phyloP scores from a whole-genome alignment of 257 asterid genomes.

The Solanum piurae region DNA sequence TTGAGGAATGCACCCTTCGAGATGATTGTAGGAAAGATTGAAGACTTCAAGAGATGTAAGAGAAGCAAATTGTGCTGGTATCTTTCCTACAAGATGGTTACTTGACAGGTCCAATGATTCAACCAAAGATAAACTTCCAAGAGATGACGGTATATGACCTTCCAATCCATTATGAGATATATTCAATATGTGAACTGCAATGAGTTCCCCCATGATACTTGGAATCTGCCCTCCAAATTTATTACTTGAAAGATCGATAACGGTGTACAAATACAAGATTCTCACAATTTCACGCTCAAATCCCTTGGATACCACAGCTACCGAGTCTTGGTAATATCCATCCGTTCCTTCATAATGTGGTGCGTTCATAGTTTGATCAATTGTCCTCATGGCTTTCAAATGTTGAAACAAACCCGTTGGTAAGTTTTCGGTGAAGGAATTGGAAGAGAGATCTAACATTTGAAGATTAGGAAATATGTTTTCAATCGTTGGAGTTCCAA shows the following conservation, averaged over 20 bases:
- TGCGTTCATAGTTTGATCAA: neutral
- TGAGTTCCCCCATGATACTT: neutral
- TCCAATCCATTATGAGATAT: too few species aligned
- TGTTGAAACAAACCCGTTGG: neutral
- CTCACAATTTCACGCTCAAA: neutral
- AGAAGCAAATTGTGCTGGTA: too few species aligned
- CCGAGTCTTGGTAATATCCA: neutral
- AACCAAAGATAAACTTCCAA: too few species aligned
- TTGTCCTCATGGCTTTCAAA: slow-evolving; percentile 2
- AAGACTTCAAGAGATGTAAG: too few species aligned
- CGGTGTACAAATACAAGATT: too few species aligned
- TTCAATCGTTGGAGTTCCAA: neutral
- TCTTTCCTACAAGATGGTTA: too few species aligned
- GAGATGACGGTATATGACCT: too few species aligned
- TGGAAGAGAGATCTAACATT: slow-evolving; percentile 11
- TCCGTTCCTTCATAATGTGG: neutral
- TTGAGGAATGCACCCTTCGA: too few species aligned
- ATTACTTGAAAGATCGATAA: too few species aligned
- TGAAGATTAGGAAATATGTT: neutral
- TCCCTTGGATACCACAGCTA: slow-evolving; percentile 2
- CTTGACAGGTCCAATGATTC: too few species aligned
- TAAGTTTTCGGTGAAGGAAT: slow-evolving; percentile 5
- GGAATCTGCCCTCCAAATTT: neutral
- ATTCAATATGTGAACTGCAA: too few species aligned
- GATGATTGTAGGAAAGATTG: too few species aligned